phyloP scores from a whole-genome alignment of 306 rosid species.

The Quercus variabilis region DNA sequence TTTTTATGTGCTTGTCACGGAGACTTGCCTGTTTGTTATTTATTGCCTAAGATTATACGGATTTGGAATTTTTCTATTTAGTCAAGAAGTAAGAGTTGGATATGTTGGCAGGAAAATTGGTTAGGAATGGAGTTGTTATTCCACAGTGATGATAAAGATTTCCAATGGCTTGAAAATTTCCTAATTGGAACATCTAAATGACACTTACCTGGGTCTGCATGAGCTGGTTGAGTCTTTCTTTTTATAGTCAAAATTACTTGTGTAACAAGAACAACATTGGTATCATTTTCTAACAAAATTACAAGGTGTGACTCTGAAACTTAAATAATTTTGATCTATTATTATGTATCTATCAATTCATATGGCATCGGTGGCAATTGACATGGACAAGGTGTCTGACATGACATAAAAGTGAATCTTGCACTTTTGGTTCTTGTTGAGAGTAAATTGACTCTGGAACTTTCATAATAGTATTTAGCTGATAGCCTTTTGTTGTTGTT shows the following conservation, averaged over 20 bases:
- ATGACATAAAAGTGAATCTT: not conserved
- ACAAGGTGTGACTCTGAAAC: not conserved
- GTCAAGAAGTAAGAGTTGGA: slow-evolving; percentile 4
- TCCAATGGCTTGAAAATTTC: not conserved
- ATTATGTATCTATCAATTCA: not conserved
- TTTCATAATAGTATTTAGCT: not conserved
- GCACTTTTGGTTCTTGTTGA: not conserved
- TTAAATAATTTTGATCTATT: not conserved
- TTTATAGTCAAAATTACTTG: not conserved
- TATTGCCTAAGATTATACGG: not conserved
- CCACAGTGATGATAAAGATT: not conserved
- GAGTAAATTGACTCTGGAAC: not conserved
- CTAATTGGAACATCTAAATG: not conserved
- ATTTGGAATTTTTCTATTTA: not conserved
- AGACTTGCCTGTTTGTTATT: slow-evolving; percentile 7
- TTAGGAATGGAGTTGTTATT: not conserved
- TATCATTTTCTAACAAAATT: not conserved
- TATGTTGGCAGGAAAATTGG: not conserved
- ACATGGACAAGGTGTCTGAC: not conserved
- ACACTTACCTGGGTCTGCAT: slow-evolving; percentile 4
- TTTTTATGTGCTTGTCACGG: not conserved
- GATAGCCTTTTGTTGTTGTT: not conserved
- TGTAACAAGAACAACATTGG: not conserved
- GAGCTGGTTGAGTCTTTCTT: not conserved
- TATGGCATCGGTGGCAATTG: not conserved